Base-by-base conservation (phyloP, 257 asterid species). In the Haberlea rhodopensis region DNA sequence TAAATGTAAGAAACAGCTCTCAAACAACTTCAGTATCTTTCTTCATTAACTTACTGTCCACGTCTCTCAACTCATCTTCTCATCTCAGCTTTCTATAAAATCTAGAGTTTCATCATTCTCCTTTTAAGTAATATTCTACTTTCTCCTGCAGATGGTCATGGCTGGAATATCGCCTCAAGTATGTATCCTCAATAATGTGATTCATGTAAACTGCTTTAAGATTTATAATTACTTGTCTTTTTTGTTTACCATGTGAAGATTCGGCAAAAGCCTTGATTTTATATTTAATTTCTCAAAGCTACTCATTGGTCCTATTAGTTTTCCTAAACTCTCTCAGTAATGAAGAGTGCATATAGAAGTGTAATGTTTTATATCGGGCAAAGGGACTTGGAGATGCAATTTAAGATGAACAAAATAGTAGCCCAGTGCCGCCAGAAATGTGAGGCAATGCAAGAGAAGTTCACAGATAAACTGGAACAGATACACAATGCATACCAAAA, bases 301-400 rank as follows among this genome's bases (percentile, higher is more conserved):
- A 22, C 18, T 13, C 40, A 54, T 54, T 69, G 63, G 24, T n/a
- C 20, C 68, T 27, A 13, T 62, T 74, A 58, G 61, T 77, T 69
- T 81, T 78, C 88, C 76, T 82, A 52, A 83, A 28, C 58, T 46
- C 13, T 60, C 53, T 52, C 53, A 87, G 95, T 83, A 57, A 76
- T 90, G 91, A 90, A 87, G 77, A 82, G 85, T 72, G 82, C 83
- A 59, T 90, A 85, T 61, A 70, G 75, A 76, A 82, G 97, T 75
- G 83, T 91, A 46, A 81, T 80, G 85, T 91, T 91, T 70, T 84
- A 84, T 72, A 85, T 82, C 45, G 96, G 94, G 68, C 98, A 91
- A 82, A 87, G 76, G 74, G 98, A 91, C 49, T 63, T 91, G 83
- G 97, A 89, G 82, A 81, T 83, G 95, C 98, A 92, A 71, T 81